Evolutionary conservation across 2,329 filamentous ascomycete species (phyloP).

Genomic region (Elsinoe ampelina): DNA sequence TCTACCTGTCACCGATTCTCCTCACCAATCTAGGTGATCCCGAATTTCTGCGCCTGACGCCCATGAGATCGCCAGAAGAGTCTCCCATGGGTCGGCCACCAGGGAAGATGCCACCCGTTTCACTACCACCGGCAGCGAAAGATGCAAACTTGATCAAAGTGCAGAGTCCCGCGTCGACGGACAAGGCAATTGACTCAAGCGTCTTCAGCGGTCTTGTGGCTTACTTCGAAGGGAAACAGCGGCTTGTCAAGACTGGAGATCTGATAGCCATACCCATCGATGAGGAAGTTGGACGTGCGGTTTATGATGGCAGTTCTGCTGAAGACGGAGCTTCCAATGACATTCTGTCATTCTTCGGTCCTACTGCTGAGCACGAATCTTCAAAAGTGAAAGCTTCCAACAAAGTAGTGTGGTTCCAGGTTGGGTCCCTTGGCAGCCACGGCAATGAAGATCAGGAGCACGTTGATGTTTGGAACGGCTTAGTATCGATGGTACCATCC

Average conservation of each 20-base stretch:
- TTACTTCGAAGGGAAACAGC: conserved; percentile 74
- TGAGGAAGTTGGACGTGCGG: conserved; percentile 67
- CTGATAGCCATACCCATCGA: conserved; percentile 84
- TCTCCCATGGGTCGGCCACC: background rate
- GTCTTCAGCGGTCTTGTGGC: conserved; percentile 79
- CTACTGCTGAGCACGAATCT: conserved; percentile 17
- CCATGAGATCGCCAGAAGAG: conserved; percentile 35
- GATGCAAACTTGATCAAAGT: conserved; percentile 86
- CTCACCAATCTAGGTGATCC: conserved; percentile 76
- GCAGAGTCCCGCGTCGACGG: conserved; percentile 78
- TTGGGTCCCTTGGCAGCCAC: conserved; percentile 59
- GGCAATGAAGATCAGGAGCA: conserved; percentile 41
- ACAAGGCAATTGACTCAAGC: conserved; percentile 73
- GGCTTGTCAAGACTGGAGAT: conserved; percentile 79
- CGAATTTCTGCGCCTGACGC: conserved; percentile 67
- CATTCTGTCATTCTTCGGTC: conserved; percentile 22
- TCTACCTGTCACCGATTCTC: conserved; percentile 76
- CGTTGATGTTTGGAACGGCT: conserved; percentile 69
- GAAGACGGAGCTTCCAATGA: conserved; percentile 55
- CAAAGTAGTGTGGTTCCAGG: conserved; percentile 80
- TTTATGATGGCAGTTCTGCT: conserved; percentile 62
- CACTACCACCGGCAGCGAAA: conserved; percentile 51
- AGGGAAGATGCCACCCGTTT: conserved; percentile 25
- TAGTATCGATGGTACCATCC: conserved; percentile 75
- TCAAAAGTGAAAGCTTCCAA: conserved; percentile 7